A percentile compares a stretch with the other conserved stretches of the same genome.
Evolutionary conservation across 2,329 filamentous ascomycete species (phyloP).

Genomic region (Hortaea werneckii): DNA sequence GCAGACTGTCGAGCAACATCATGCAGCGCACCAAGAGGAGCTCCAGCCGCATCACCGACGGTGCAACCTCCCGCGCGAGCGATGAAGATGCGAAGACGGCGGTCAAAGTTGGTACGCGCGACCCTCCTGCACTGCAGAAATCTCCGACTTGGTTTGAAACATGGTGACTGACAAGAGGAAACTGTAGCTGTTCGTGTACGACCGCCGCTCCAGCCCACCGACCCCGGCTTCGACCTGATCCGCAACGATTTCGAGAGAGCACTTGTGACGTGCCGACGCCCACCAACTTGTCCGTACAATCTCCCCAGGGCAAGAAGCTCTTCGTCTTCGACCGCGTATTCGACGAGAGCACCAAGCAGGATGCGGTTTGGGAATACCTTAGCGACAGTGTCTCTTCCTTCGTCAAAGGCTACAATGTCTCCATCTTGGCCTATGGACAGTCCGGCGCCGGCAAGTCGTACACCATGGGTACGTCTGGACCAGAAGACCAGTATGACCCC

Average conservation of each 20-base stretch:
- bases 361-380: constrained; percentile 90
- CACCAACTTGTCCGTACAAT: constrained; percentile 79
- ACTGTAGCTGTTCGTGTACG: constrained; percentile 10
- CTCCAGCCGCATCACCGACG: constrained; percentile 76
- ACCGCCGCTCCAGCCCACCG: constrained; percentile 41
- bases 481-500: constrained; percentile 45
- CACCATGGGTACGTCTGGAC: constrained; percentile 94
- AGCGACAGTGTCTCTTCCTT: constrained; percentile 84
- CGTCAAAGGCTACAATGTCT: constrained; percentile 95
- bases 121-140: constrained; percentile 1
- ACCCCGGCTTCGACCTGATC: constrained; percentile 90
- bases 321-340: constrained; percentile 98
- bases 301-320: constrained; percentile 82
- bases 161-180: background rate
- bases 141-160: constrained; percentile 4
- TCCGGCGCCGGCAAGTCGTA: constrained; percentile 97
- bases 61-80: constrained; percentile 62
- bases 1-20: constrained; percentile 3
- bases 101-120: constrained; percentile 83
- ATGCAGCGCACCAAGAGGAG: constrained; percentile 35
- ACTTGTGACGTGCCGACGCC: constrained; percentile 84
- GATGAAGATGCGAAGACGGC: constrained; percentile 86
- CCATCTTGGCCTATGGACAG: constrained; percentile 90
- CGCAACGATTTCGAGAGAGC: constrained; percentile 84
- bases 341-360: constrained; percentile 68